These are phyloP conservation scores for Volvox carteri DNA, from an alignment of 163 green algal genomes.

Conservation along the genomic window DNA sequence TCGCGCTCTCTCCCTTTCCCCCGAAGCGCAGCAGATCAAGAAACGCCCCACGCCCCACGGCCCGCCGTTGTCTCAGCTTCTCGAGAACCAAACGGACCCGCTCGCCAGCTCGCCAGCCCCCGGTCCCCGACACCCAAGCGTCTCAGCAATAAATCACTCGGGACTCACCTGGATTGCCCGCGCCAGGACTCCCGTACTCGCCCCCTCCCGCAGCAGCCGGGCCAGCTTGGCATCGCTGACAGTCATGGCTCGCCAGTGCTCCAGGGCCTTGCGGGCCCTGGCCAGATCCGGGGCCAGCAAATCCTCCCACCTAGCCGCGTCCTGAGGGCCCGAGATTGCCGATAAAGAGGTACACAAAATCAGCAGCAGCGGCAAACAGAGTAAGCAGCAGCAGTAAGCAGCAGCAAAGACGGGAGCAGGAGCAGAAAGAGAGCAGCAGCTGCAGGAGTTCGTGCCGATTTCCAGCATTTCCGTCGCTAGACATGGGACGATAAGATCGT, in stretches of 20 bases:
- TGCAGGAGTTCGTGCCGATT: no score
- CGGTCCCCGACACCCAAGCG: no score
- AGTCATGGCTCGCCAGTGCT: constrained; percentile 70
- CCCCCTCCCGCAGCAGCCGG: constrained; percentile 68
- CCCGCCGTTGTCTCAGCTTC: no score
- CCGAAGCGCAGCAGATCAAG: no score
- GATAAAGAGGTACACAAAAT: background rate
- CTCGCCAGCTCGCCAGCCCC: no score
- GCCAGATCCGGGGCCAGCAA: constrained; percentile 73
- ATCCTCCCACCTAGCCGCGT: constrained; percentile 60
- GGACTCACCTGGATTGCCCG: constrained; percentile 71
- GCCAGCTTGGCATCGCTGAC: constrained; percentile 79
- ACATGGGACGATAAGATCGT: no score
- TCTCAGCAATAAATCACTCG: no score
- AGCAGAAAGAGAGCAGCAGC: background rate
- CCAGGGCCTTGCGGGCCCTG: constrained; percentile 71
- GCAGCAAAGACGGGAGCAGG: background rate
- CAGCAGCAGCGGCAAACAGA: background rate
- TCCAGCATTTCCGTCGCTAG: no score
- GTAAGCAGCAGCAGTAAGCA: background rate
- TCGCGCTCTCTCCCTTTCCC: no score
- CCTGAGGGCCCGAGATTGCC: background rate
- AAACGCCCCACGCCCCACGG: no score
- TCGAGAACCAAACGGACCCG: no score
- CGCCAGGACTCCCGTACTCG: constrained; percentile 55